phyloP scores from a whole-genome alignment of 2,329 filamentous ascomycete genomes.

The Pseudocercospora crystallina region DNA sequence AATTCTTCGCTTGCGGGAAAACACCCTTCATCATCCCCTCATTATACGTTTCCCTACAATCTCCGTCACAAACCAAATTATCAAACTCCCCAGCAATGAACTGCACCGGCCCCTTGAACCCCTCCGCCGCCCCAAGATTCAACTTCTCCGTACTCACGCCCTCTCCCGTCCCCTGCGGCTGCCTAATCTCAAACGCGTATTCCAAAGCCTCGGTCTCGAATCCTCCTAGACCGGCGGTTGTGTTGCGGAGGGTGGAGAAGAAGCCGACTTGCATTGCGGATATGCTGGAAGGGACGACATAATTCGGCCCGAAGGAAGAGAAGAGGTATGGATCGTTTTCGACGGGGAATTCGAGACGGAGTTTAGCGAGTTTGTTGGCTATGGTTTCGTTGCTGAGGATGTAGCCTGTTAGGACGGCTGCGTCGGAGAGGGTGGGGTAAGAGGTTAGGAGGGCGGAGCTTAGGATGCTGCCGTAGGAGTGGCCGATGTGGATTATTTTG shows the following conservation, averaged over 20 bases:
- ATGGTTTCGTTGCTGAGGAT: constrained; percentile 22
- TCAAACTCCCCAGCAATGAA: constrained; percentile 30
- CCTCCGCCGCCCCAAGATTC: constrained; percentile 13
- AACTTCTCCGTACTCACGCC: constrained; percentile 1
- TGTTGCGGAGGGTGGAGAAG: constrained; percentile 29
- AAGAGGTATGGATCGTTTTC: constrained; percentile 30
- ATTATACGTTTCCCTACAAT: constrained; percentile 24
- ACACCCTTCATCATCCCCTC: constrained; percentile 20
- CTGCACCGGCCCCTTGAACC: constrained; percentile 26
- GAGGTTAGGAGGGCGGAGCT: constrained; percentile 31
- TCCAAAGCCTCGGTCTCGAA: neutral
- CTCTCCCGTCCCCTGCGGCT: too few species aligned
- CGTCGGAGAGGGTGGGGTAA: constrained; percentile 36
- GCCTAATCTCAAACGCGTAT: too few species aligned
- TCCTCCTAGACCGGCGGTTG: constrained; percentile 29
- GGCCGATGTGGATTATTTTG: constrained; percentile 41
- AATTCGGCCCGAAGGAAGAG: constrained; percentile 25
- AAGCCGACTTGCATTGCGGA: constrained; percentile 29
- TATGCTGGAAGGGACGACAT: constrained; percentile 23
- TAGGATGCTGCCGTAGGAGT: constrained; percentile 38
- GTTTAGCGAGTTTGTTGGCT: constrained; percentile 16
- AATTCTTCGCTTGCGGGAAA: constrained; percentile 17
- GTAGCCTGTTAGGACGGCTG: constrained; percentile 39
- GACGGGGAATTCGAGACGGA: constrained; percentile 29
- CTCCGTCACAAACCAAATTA: constrained; percentile 29